Base-by-base conservation (phyloP, 306 rosid species). In the Cucumis melo region DNA sequence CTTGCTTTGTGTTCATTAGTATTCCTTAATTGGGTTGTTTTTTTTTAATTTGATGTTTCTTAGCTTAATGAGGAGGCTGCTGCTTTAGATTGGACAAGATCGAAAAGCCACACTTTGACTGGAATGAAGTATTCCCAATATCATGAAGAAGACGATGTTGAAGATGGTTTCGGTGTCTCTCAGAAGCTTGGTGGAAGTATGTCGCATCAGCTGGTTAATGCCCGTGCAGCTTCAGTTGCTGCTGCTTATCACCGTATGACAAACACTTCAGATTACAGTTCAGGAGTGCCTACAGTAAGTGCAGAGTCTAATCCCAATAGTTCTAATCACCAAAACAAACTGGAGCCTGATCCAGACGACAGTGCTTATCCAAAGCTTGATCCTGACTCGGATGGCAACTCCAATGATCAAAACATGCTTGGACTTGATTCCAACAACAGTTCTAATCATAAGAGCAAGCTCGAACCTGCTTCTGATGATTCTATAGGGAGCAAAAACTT, bases 81-180 rank as follows among this genome's bases (percentile, higher is more conserved):
- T 73, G 83, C 83, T 86, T 90, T 91, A 87, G 98, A 94, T 82
- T 94, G 98, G 98, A 91, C 95, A 19, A 90, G 87, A 88, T 88
- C 95, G 66, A 83, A 85, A 54, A 77, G 98, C 83, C 89, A 87
- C 83, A 91, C 96, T n/a, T 68, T 94, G 80, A 76, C 85, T 65
- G 89, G 92, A 75, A 75, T 85, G 48, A 83, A 80, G 83, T 79
- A 75, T 80, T 78, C 90, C 7, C 87, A 84, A 20, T 71, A 75
- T 83, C 73, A 80, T 72, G 93, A 86, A 11, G 93, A 85, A 20
- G 55, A 58, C 38, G 80, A 81, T 76, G 57, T 63, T 32, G 81
- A 81, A 57, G 90, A 89, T 17, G 68, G 48, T 59, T 66, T 78
- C 64, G 78, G 71, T 77, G 70, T 87, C 63, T 73, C 93, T 44